Evolutionary conservation across 768 basidiomycete species (phyloP).

Genomic region (Boletus sp.): DNA sequence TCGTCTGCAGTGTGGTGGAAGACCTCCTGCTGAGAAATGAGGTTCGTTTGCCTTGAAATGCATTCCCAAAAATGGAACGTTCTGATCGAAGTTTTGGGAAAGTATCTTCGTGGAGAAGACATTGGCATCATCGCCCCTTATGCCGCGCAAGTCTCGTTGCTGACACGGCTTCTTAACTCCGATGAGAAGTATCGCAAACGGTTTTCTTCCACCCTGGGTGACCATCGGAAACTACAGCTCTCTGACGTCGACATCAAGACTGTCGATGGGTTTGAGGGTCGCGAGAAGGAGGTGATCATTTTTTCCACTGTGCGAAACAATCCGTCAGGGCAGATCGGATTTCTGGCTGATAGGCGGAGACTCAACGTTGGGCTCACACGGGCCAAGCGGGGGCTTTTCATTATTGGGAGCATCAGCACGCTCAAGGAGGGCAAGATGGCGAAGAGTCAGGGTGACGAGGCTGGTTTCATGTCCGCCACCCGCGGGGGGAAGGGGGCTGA

Average conservation of each 20-base stretch:
- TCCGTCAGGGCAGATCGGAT: conserved; percentile 73
- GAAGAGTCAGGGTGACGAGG: conserved; percentile 18
- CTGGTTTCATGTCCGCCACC: conserved; percentile 7
- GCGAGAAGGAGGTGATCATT: conserved; percentile 90
- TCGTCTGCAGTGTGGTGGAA: conserved; percentile 77
- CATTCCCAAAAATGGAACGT: background rate
- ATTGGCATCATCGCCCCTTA: conserved; percentile 96
- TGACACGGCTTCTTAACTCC: conserved; percentile 63
- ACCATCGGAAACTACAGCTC: conserved; percentile 63
- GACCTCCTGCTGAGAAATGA: conserved; percentile 77
- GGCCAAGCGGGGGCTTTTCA: conserved; percentile 81
- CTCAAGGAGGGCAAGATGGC: conserved; percentile 47
- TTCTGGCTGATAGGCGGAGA: conserved; percentile 80
- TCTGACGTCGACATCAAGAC: conserved; percentile 81
- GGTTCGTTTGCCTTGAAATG: conserved; percentile 40
- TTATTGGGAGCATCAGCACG: conserved; percentile 72
- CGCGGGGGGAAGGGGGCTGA: conserved; percentile 43
- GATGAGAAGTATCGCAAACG: conserved; percentile 52
- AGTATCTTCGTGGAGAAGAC: conserved; percentile 66
- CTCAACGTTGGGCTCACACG: conserved; percentile 91
- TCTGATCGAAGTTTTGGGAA: conserved; percentile 11
- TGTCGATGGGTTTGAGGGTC: conserved; percentile 92
- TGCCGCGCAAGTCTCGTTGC: conserved; percentile 75
- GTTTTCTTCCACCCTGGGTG: conserved; percentile 61
- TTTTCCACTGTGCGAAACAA: conserved; percentile 93